Percentiles rank a stretch among this genome's conserved stretches.
Evolutionary conservation across 495 filamentous ascomycete genomes (phyloP).

Genomic region (Penicillium silybi): DNA sequence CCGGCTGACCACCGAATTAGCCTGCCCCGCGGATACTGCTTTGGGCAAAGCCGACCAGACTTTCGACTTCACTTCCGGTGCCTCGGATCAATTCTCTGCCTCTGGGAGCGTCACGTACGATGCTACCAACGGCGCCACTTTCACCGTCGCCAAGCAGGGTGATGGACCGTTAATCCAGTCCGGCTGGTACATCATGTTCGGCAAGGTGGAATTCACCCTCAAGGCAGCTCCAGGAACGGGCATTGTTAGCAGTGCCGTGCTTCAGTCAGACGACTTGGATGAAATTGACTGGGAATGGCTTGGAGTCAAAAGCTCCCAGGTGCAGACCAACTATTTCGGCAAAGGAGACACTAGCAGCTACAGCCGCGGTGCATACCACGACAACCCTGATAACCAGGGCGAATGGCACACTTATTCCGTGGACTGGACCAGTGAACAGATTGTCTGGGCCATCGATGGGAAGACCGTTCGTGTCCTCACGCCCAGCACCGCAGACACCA

Average conservation of each 20-base stretch:
- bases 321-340: constrained; percentile 83
- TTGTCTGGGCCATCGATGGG: constrained; percentile 74
- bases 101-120: constrained; percentile 66
- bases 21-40: constrained; percentile 75
- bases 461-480: constrained; percentile 62
- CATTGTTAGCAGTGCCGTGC: constrained; percentile 72
- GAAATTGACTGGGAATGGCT: constrained; percentile 91
- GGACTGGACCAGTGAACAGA: constrained; percentile 68
- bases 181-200: constrained; percentile 74
- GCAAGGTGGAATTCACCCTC: constrained; percentile 53
- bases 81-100: constrained; percentile 63
- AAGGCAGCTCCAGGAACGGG: constrained; percentile 60
- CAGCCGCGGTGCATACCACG: constrained; percentile 58
- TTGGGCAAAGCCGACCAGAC: constrained; percentile 67
- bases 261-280: constrained; percentile 80
- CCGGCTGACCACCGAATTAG: constrained; percentile 27
- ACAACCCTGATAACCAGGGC: constrained; percentile 46
- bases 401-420: constrained; percentile 80
- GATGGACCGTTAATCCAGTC: constrained; percentile 80
- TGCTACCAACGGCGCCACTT: constrained; percentile 65
- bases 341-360: constrained; percentile 68
- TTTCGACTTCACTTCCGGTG: constrained; percentile 75
- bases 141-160: constrained; percentile 77
- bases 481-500: constrained; percentile 58
- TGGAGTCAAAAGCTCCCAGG: constrained; percentile 57